Percentiles rank a stretch among this genome's conserved stretches.
These are phyloP conservation scores for Cladosporium sp. DNA, from an alignment of 2,329 filamentous ascomycete genomes.

Conservation along the genomic window DNA sequence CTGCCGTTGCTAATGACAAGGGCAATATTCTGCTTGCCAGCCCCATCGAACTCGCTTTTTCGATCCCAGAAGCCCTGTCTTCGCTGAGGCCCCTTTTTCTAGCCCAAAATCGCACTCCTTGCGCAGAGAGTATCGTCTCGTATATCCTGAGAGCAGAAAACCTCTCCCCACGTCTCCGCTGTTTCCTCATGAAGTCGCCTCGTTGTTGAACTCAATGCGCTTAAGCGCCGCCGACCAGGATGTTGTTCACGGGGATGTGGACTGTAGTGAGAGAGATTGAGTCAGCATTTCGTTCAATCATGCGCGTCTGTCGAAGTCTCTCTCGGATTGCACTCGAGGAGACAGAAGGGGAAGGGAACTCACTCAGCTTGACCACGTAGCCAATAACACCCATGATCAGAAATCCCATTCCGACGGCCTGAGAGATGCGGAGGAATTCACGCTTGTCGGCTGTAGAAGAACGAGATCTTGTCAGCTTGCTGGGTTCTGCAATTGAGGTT, in stretches of 20 bases:
- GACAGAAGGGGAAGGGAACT: slow-evolving; percentile 22
- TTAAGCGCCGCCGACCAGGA: slow-evolving; percentile 64
- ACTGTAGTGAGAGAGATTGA: slow-evolving; percentile 38
- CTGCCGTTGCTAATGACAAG: no score
- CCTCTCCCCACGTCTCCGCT: neutral
- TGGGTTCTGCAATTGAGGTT: neutral
- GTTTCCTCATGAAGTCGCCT: neutral
- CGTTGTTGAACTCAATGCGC: slow-evolving; percentile 9
- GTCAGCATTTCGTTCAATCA: neutral
- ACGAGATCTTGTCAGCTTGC: neutral
- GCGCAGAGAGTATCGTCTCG: no score
- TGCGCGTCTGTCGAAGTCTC: neutral
- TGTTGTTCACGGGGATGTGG: slow-evolving; percentile 67
- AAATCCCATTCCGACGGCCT: slow-evolving; percentile 66
- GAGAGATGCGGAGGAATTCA: slow-evolving; percentile 57
- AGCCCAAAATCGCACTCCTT: no score
- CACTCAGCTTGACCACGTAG: slow-evolving; percentile 68
- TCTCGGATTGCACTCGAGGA: neutral
- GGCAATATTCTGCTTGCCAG: no score
- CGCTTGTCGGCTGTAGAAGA: slow-evolving; percentile 52
- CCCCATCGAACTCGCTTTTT: no score
- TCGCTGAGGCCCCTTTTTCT: no score
- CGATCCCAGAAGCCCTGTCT: no score
- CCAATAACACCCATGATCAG: slow-evolving; percentile 67
- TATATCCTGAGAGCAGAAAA: no score